Evolutionary conservation across 148 eudicot species (phyloP).

Genomic region (Chenopodium album): DNA sequence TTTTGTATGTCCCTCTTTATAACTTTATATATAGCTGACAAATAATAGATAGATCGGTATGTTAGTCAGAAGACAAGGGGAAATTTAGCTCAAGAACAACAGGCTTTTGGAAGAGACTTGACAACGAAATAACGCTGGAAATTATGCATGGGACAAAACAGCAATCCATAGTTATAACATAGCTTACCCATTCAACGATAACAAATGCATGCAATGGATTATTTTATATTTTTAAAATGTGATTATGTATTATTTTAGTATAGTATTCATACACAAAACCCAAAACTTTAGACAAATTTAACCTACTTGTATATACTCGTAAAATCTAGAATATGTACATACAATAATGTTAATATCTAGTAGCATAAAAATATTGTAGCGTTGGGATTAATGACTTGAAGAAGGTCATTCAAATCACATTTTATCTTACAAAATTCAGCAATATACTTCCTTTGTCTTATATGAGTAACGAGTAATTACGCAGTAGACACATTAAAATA

Average conservation of each 20-base stretch:
- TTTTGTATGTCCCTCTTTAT: conserved; percentile 1
- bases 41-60: conserved; percentile 6
- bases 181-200: conserved; percentile 19
- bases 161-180: conserved; percentile 6
- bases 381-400: no score
- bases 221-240: not conserved
- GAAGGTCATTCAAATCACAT: no score
- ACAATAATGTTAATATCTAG: no score
- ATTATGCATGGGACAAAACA: conserved; percentile 36
- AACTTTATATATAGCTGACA: conserved; percentile 16
- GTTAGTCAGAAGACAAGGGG: conserved; percentile 25
- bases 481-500: no score
- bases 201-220: conserved; percentile 18
- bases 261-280: not conserved
- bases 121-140: conserved; percentile 26
- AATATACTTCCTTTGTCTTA: no score
- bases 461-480: no score
- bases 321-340: no score
- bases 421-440: no score
- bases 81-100: conserved; percentile 20
- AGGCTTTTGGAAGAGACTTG: conserved; percentile 22
- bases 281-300: not conserved
- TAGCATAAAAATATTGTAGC: no score
- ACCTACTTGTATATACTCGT: no score
- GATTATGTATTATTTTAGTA: no score